Percentiles rank a stretch among this genome's conserved stretches.
These are phyloP conservation scores for Rosa lucieae DNA, from an alignment of 306 rosid species.

Conservation along the genomic window DNA sequence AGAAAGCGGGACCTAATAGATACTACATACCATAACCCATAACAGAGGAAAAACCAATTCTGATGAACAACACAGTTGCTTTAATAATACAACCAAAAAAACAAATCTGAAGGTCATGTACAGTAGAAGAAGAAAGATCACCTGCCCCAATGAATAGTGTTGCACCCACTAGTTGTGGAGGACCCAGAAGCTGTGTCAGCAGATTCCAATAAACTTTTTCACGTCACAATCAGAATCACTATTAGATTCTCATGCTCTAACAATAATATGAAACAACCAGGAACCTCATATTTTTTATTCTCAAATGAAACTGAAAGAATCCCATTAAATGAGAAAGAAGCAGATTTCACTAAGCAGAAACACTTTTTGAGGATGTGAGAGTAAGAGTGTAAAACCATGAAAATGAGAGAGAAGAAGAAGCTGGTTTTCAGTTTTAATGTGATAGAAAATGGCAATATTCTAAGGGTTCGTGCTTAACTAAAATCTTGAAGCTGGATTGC, in stretches of 20 bases:
- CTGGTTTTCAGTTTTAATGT: neutral
- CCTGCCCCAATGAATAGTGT: constrained; percentile 11
- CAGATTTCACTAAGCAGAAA: neutral
- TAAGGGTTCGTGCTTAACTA: neutral
- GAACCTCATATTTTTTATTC: neutral
- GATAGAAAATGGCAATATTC: neutral
- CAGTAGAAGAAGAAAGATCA: neutral
- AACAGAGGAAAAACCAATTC: constrained; percentile 1
- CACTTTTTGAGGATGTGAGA: neutral
- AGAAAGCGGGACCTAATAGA: neutral
- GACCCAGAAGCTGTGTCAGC: neutral
- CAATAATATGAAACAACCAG: neutral
- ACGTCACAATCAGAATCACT: constrained; percentile 5
- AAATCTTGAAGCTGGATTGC: neutral
- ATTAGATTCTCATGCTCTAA: neutral
- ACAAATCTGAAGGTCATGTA: neutral
- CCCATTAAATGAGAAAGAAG: neutral
- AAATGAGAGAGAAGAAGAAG: neutral
- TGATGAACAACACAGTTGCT: neutral
- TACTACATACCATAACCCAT: constrained; percentile 27
- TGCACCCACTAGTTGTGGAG: neutral
- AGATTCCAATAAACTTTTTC: neutral
- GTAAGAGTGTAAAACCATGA: neutral
- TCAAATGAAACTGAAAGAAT: neutral
- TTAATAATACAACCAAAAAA: too few species aligned